Evolutionary conservation across 192 early-diverging fungal genomes (phyloP), one percentile per base, ranked within the genome.

Genomic region (Haplosporangium gracile): DNA sequence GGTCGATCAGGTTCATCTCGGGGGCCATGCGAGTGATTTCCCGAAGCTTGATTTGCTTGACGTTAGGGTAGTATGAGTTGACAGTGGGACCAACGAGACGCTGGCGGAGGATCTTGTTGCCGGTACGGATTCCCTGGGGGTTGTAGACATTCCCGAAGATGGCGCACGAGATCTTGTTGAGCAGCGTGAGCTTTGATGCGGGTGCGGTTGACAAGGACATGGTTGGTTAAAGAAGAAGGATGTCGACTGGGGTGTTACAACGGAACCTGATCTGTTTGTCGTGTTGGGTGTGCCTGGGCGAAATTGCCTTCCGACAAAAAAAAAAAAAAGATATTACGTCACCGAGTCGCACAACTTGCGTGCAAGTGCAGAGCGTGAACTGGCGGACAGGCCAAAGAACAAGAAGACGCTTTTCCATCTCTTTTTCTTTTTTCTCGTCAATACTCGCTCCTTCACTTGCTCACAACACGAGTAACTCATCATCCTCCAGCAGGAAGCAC

Each of bases 91-190:
- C 95, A n/a, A 94, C 82, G 5, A 96, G 88, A 68, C 89, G 89
- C 69, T 94, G 91, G 53, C 94, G 91, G 36, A 96, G 87, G 76
- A 96, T 92, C 87, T 95, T 94, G 83, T 94, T 93, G 40, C 95
- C 95, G 9, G 92, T 94, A 72, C 94, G 92, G 34, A 90, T 89
- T 0, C 87, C 86, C 0, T 93, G 94, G 9, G 94, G 95, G 82
- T 96, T 96, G 82, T 95, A 94, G 22, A 92, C 75, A 76, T 89
- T 94, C 57, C 92, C 89, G 76, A 96, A 96, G 51, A 96, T 89
- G 74, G 91, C 91, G 45, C 91, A 88, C 39, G 92, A 91, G 34
- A 94, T 77, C 83, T 94, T 91, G 16, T 91, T 88, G 16, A 94
- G 89, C 72, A 92, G 75, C 26, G 87, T 76, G 49, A 91, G 70